Evolutionary conservation across 2,329 filamentous ascomycete genomes (phyloP), one percentile per base, ranked within the genome.

Genomic region (Biscogniauxia marginata): DNA sequence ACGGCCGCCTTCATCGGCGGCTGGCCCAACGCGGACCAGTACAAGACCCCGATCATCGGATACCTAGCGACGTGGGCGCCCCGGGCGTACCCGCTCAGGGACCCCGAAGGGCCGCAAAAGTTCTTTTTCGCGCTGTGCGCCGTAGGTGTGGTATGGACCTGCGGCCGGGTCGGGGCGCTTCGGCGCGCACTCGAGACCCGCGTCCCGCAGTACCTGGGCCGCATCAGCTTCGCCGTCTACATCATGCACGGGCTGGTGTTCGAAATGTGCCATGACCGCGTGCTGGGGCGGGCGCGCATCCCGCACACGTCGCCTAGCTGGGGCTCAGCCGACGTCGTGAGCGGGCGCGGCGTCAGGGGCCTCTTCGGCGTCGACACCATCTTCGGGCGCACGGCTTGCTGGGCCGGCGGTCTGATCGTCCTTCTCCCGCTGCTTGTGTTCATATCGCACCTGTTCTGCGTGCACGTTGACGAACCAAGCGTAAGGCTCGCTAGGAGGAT

Each of bases 181-280:
- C 74, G 68, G 25, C 56, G 61, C 11, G 58, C 79, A 23, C 81
- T 84, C 64, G 79, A 78, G 53, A 74, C 73, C 2, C 66, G 71
- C 0, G 59, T 81, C n/a, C 75, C 79, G 20, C 80, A 83, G 63
- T 84, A 84, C 63, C 75, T 80, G 18, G 82, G 79, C 13, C 74
- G 75, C 25, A 77, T 84, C 57, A 81, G 78, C 52, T 84, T 79
- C 59, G 77, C 81, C 3, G 70, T 84, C 5, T 84, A 84, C 62
- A 73, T 85, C 11, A 75, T 80, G n/a, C 82, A 85, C 63, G 82
- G 82, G 0, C 74, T 44, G 4, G 73, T 80, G 11, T 66, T 83
- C 7, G 75, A 72, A 13, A 58, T 75, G 47, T 63, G 75, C 58
- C 69, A 72, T 54, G 63, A 56, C 39, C 58, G 60, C 25, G 59